A percentile compares a stretch with the other conserved stretches of the same genome.
phyloP scores from a whole-genome alignment of 2,329 filamentous ascomycete genomes.

The Penicillium fuscoglaucum region DNA sequence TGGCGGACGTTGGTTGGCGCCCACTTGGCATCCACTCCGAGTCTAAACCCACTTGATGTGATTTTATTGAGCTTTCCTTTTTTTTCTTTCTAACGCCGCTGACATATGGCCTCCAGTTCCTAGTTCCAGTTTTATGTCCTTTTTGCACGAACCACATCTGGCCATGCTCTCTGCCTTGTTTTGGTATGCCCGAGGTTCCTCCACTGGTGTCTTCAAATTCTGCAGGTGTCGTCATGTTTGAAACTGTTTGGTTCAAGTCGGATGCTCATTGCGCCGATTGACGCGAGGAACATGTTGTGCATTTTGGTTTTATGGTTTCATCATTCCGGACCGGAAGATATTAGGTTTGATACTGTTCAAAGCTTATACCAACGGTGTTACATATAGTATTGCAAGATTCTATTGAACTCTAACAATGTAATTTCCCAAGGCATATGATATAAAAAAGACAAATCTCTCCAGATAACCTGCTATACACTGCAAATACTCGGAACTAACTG shows the following conservation, averaged over 20 bases:
- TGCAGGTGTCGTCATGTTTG: background rate
- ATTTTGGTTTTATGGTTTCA: background rate
- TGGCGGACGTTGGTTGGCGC: background rate
- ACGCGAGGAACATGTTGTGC: background rate
- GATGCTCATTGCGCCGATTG: background rate
- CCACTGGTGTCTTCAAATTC: background rate
- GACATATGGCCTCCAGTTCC: background rate
- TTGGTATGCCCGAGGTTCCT: background rate
- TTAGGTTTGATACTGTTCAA: background rate
- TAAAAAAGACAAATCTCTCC: background rate
- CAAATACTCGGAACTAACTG: background rate
- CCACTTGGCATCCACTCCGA: background rate
- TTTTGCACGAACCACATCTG: background rate
- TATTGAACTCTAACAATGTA: background rate
- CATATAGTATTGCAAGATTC: background rate
- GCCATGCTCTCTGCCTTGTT: slow-evolving; percentile 4
- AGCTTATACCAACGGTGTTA: background rate
- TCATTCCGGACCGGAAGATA: background rate
- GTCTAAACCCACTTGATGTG: background rate
- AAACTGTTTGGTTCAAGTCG: background rate
- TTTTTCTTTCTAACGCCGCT: background rate
- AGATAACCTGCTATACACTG: background rate
- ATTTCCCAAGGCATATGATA: background rate
- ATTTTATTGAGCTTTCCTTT: background rate
- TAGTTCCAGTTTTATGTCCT: background rate